Base-by-base conservation (phyloP, 345 rosid species). In the Aurinia saxatilis region DNA sequence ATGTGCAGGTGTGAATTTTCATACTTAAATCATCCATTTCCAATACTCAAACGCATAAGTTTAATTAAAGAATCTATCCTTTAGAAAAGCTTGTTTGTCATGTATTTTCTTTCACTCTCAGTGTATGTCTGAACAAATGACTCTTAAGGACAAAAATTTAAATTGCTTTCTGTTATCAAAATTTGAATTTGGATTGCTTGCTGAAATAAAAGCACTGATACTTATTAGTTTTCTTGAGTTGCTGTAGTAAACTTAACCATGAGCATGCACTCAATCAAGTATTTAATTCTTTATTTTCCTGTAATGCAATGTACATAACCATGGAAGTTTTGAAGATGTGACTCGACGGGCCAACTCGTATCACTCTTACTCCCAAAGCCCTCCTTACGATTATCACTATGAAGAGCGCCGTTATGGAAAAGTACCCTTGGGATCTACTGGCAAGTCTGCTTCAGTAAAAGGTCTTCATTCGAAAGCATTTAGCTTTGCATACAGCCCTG, bases 361-460 rank as follows among this genome's bases (percentile, higher is more conserved):
- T 78, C 99, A 93, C 77, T 93, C 99, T 38, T 93, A 76, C 79
- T 93, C 99, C 39, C 96, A 90, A 63, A 93, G 99, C 81, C 97
- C 96, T 63, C 99, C 99, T 73, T 93, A 93, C 57, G 96, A 93
- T 75, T 77, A 82, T 70, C 99, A 93, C 74, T 93, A 93, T 66
- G 97, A 90, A 77, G 95, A 87, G 46, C 82, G 92, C 9, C 87
- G 83, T 17, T 85, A 90, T 67, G 96, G 97, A 45, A 90, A 83
- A 73, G 78, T 80, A 66, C 78, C 74, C 66, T 79, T 83, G 47
- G 72, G 42, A 16, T 82, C 85, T 46, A 76, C 91, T 8, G 82
- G 96, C 51, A 93, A 78, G 73, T 95, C 99, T 77, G 97, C 97
- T 65, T 93, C 99, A 45, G 97, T 87, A 76, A 79, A 81, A 78